phyloP scores from a whole-genome alignment of 2,329 filamentous ascomycete species.

The Blastomyces gilchristii region DNA sequence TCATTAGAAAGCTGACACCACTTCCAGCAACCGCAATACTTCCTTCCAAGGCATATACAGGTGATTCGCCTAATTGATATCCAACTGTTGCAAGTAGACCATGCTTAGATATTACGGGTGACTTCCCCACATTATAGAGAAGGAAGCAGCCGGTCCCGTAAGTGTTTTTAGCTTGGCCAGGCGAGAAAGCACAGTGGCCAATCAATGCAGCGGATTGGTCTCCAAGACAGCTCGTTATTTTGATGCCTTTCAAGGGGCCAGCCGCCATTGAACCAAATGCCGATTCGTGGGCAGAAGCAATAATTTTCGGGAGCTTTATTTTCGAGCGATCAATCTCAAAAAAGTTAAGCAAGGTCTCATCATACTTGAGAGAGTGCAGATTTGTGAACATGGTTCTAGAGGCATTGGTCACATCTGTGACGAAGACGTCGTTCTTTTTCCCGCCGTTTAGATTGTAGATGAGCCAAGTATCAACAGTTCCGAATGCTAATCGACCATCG shows the following conservation, averaged over 20 bases:
- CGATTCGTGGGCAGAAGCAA: constrained; percentile 64
- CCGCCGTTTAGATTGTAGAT: constrained; percentile 72
- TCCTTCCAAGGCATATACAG: constrained; percentile 72
- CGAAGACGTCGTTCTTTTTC: constrained; percentile 55
- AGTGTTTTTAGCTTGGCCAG: constrained; percentile 80
- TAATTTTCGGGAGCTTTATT: constrained; percentile 68
- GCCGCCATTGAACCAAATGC: constrained; percentile 58
- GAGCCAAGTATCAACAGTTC: constrained; percentile 82
- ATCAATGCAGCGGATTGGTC: constrained; percentile 82
- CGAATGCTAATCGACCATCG: constrained; percentile 65
- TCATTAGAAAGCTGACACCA: constrained; percentile 64
- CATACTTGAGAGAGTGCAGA: constrained; percentile 67
- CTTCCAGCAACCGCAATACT: constrained; percentile 74
- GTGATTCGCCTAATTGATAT: constrained; percentile 67
- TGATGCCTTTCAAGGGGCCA: constrained; percentile 58
- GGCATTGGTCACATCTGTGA: constrained; percentile 81
- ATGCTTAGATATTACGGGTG: constrained; percentile 74
- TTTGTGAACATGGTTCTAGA: constrained; percentile 95
- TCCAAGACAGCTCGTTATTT: constrained; percentile 73
- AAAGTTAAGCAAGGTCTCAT: constrained; percentile 64
- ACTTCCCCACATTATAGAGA: constrained; percentile 75
- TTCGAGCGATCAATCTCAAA: constrained; percentile 64
- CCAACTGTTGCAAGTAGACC: constrained; percentile 79
- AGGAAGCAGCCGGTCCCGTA: constrained; percentile 87
- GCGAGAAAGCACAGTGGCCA: constrained; percentile 72